Evolutionary conservation across 345 rosid genomes (phyloP).

Genomic region (Eucalyptus curtisii): DNA sequence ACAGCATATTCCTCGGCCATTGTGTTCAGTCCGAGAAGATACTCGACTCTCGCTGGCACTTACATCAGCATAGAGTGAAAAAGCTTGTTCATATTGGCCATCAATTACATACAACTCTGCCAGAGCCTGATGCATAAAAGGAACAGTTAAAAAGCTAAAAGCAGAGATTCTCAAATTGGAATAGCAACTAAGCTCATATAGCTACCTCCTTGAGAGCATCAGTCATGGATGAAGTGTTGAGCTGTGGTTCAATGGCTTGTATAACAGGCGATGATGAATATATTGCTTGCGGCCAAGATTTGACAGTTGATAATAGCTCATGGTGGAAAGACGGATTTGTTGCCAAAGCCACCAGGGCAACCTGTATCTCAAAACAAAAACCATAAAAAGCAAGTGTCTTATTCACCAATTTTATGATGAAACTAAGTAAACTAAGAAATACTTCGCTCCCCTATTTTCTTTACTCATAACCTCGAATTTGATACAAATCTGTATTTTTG

Average conservation of each 20-base stretch:
- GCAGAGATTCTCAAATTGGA: not conserved
- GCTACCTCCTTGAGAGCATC: constrained; percentile 91
- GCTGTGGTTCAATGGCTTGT: constrained; percentile 94
- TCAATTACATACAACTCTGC: constrained; percentile 86
- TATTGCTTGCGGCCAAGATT: constrained; percentile 81
- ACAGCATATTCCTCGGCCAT: not conserved
- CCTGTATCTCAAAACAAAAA: constrained; percentile 31
- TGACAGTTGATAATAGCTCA: constrained; percentile 84
- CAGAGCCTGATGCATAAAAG: constrained; percentile 44
- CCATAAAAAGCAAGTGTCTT: not conserved
- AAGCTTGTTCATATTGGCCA: constrained; percentile 87
- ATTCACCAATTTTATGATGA: not conserved
- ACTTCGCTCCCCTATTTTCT: not conserved
- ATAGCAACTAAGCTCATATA: not conserved
- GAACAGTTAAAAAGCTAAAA: not conserved
- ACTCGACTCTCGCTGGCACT: constrained; percentile 5
- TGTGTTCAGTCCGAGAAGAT: not conserved
- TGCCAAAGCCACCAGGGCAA: constrained; percentile 96
- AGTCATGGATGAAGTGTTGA: constrained; percentile 91
- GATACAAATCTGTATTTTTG: not conserved
- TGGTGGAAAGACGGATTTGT: constrained; percentile 76
- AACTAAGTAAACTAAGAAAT: not conserved
- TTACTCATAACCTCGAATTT: not conserved
- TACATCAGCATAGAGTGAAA: constrained; percentile 94
- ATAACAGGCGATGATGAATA: constrained; percentile 87